These are phyloP conservation scores for Drechslerella coelobrocha DNA, from an alignment of 2,329 filamentous ascomycete genomes.

Conservation along the genomic window DNA sequence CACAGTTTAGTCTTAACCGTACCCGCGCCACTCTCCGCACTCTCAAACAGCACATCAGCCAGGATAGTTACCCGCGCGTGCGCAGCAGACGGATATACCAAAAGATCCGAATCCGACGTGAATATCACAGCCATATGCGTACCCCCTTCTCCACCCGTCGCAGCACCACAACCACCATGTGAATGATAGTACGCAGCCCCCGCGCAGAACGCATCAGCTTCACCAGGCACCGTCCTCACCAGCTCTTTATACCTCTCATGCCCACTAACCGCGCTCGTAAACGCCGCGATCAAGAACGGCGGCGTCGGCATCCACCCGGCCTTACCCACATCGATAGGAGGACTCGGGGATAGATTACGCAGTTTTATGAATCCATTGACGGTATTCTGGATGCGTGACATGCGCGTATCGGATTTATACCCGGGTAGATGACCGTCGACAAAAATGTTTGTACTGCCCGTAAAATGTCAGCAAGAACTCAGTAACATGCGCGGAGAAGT, in stretches of 20 bases:
- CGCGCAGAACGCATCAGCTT: constrained; percentile 41
- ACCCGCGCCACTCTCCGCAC: not conserved
- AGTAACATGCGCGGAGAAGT: not conserved
- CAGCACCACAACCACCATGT: not conserved
- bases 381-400: constrained; percentile 25
- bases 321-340: constrained; percentile 19
- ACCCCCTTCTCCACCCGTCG: not conserved
- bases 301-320: constrained; percentile 24
- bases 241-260: constrained; percentile 16
- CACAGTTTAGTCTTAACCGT: not conserved
- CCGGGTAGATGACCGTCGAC: constrained; percentile 32
- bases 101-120: constrained; percentile 33
- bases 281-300: constrained; percentile 37
- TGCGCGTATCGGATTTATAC: constrained; percentile 34
- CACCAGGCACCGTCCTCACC: constrained; percentile 17
- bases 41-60: constrained; percentile 16
- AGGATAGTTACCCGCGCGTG: constrained; percentile 13
- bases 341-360: constrained; percentile 14
- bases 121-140: constrained; percentile 21
- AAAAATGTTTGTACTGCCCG: constrained; percentile 15
- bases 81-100: constrained; percentile 14
- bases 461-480: not conserved
- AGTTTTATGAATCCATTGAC: constrained; percentile 15
- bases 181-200: constrained; percentile 5
- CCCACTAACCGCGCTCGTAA: constrained; percentile 8